Base-by-base conservation (phyloP, 2,329 filamentous ascomycete genomes). In the Fusarium abutilonis region DNA sequence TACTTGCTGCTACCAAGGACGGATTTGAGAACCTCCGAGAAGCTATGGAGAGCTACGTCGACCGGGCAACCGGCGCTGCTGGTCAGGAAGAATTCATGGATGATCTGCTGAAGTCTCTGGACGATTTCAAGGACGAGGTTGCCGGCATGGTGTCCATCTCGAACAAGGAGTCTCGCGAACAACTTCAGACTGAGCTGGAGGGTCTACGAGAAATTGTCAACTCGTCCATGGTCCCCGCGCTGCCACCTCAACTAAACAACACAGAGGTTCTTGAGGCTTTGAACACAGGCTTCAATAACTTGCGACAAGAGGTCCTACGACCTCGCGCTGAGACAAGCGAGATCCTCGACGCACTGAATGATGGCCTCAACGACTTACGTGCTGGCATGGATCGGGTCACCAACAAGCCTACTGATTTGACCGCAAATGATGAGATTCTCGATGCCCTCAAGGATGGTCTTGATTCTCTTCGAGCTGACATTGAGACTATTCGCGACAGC, bases 361-460 rank as follows among this genome's bases (percentile, higher is more conserved):
- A 97, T 74, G 93, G 93, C 2, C 83, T 98, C 7, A 88, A 90
- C 60, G 88, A 89, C 43, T 81, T 98, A 9, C 87, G 91, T 23
- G 81, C 82, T 26, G 89, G 92, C 60, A 89, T 98, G 54, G 93
- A 97, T 56, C 83, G 82, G 70, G 83, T 95, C 14, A 82, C 87
- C 19, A 88, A 94, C 72, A 95, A 92, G 77, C 91, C 93, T 6
- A 80, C 86, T 1, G 93, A 96, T 68, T 83, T 94, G 75, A 93
- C 90, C 1, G 88, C 92, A 54, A 94, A 91, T 57, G 91, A 96
- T 64, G 93, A 97, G 75, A 93, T 97, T 48, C 82, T 97, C 1
- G 91, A 97, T 57, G 92, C 91, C 0, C 82, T 98, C 52, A 96
- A 90, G 73, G 84, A 88, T n/a, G 93, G 93, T 0, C 80, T 98